A percentile compares a stretch with the other conserved stretches of the same genome.
phyloP scores from a whole-genome alignment of 495 filamentous ascomycete genomes.

The Penicillium pulvis region DNA sequence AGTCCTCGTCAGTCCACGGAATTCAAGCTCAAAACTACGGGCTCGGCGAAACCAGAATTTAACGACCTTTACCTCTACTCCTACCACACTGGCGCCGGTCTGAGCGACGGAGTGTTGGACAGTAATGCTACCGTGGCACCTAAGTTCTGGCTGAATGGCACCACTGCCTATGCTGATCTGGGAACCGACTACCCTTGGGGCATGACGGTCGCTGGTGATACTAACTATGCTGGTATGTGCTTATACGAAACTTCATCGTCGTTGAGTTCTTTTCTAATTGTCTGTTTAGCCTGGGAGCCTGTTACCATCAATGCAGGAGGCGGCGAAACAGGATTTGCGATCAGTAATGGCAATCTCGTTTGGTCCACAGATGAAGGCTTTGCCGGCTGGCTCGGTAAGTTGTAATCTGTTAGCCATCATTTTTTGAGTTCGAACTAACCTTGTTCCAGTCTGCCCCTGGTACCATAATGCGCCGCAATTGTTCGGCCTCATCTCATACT shows the following conservation, averaged over 20 bases:
- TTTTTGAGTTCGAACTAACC: background rate
- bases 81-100: slow-evolving; percentile 53
- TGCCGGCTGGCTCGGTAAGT: slow-evolving; percentile 57
- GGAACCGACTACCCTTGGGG: slow-evolving; percentile 35
- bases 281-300: slow-evolving; percentile 39
- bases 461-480: slow-evolving; percentile 56
- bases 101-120: slow-evolving; percentile 47
- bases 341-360: slow-evolving; percentile 39
- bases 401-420: background rate
- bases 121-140: slow-evolving; percentile 27
- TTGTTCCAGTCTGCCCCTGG: slow-evolving; percentile 53
- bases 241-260: background rate
- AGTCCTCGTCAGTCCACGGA: slow-evolving; percentile 19
- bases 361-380: slow-evolving; percentile 43
- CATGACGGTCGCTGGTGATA: slow-evolving; percentile 27
- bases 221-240: slow-evolving; percentile 30
- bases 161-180: slow-evolving; percentile 22
- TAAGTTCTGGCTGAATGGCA: slow-evolving; percentile 45
- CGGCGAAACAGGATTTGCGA: slow-evolving; percentile 40
- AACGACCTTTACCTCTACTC: slow-evolving; percentile 49
- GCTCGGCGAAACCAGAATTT: slow-evolving; percentile 30
- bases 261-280: background rate
- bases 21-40: slow-evolving; percentile 49
- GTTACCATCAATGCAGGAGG: slow-evolving; percentile 45
- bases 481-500: slow-evolving; percentile 45